Evolutionary conservation across 352 stramenopile genomes (phyloP), one percentile per base, ranked within the genome.

Genomic region (Globisporangium cederbergense): DNA sequence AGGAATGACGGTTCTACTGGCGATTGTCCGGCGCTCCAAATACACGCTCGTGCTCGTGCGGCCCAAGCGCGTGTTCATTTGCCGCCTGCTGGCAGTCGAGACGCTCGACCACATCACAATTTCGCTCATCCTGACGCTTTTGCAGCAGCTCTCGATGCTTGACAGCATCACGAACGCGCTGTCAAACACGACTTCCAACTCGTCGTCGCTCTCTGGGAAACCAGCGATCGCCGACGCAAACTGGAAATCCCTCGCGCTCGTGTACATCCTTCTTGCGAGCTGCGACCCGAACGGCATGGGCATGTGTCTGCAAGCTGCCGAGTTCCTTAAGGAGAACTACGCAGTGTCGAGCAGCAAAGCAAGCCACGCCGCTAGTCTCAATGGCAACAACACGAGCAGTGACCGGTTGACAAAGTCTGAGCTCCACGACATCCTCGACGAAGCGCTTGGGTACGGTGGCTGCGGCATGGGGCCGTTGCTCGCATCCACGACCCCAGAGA

Each of bases 71-170:
- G 76, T 83, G 13, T 91, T 89, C 49, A 75, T 95, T 9, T 91
- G 81, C 58, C 81, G 84, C 1, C 67, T 95, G 20, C 64, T 95
- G 36, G 77, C 79, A 2, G 73, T 91, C 4, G 81, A 91, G 56
- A 91, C 83, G 18, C 57, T 95, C 11, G 83, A 93, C 53, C 84
- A 90, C 58, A 76, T 90, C 30, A 95, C 83, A 8, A 73, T 93
- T 28, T 76, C 70, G 1, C 73, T 80, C 0, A 75, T 95, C 46
- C 60, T 95, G 14, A 72, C 72, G 16, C 65, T 95, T 13, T 53
- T 95, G 10, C 83, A 88, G 66, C 84, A 93, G 60, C 49, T 95
- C 6, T 71, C 72, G 13, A 58, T 82, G 3, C 60, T 91, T 18
- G 77, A 91, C 30, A 64, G 32, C 36, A 53, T 45, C 53, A 63